These are phyloP conservation scores for Schwanniomyces occidentalis DNA, from an alignment of 805 yeast genomes.

Conservation along the genomic window DNA sequence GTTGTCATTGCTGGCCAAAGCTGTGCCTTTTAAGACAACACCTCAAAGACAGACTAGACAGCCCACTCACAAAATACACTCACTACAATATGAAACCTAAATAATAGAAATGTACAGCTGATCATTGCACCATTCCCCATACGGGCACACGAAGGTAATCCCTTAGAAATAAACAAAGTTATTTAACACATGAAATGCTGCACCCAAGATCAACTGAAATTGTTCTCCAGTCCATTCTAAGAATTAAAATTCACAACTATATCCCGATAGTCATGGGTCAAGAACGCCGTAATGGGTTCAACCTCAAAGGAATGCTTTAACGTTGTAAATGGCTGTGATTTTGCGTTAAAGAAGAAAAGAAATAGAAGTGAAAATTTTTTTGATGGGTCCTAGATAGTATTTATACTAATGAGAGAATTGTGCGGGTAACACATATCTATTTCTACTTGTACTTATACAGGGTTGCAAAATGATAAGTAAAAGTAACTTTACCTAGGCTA, in stretches of 20 bases:
- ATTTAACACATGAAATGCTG: slow-evolving; percentile 59
- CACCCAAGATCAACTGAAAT: slow-evolving; percentile 68
- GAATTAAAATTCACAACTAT: slow-evolving; percentile 47
- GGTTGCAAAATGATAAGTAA: slow-evolving; percentile 1
- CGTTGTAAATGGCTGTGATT: slow-evolving; percentile 64
- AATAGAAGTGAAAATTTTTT: slow-evolving; percentile 6
- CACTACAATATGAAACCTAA: no score
- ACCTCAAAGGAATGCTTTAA: slow-evolving; percentile 69
- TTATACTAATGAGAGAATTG: background rate
- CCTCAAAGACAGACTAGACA: no score
- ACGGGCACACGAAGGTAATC: slow-evolving; percentile 76
- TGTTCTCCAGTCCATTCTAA: slow-evolving; percentile 62
- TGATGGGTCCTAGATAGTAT: background rate
- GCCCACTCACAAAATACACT: background rate
- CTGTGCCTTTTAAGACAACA: no score
- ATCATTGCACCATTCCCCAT: slow-evolving; percentile 71
- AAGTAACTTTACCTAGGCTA: background rate
- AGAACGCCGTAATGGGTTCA: slow-evolving; percentile 62
- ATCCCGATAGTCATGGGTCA: slow-evolving; percentile 70
- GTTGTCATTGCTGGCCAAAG: no score
- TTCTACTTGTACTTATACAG: background rate
- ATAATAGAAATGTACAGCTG: slow-evolving; percentile 43
- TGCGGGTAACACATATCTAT: slow-evolving; percentile 24
- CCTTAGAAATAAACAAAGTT: slow-evolving; percentile 54
- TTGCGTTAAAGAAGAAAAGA: slow-evolving; percentile 50